These are phyloP conservation scores for Mortierella sp. DNA, from an alignment of 371 early-diverging fungal genomes.

Conservation along the genomic window DNA sequence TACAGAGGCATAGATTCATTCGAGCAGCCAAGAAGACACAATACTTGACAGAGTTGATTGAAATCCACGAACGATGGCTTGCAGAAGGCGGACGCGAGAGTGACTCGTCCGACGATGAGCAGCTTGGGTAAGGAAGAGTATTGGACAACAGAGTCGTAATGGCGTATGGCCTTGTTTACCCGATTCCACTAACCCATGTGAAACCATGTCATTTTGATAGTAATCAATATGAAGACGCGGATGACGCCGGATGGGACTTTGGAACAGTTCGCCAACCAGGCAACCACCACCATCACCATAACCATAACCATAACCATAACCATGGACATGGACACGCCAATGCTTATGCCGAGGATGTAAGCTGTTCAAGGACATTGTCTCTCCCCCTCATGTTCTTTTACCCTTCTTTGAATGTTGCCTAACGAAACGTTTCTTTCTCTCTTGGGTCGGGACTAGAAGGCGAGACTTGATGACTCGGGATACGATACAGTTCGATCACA, in stretches of 20 bases:
- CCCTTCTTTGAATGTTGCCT: neutral
- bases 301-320: neutral
- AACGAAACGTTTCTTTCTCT: neutral
- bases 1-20: slow-evolving; percentile 93
- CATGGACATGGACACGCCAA: neutral
- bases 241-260: slow-evolving; percentile 64
- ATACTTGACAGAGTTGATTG: slow-evolving; percentile 86
- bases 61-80: slow-evolving; percentile 83
- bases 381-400: too few relatives aligned
- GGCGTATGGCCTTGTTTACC: too few relatives aligned
- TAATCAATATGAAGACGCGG: slow-evolving; percentile 40
- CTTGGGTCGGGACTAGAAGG: slow-evolving; percentile 11
- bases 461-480: slow-evolving; percentile 34
- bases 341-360: slow-evolving; percentile 8
- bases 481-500: slow-evolving; percentile 48
- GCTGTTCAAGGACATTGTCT: neutral
- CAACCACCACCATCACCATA: neutral
- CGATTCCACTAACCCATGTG: too few relatives aligned
- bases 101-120: slow-evolving; percentile 69
- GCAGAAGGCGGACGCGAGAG: slow-evolving; percentile 60
- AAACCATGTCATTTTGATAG: neutral
- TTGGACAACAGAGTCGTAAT: too few relatives aligned
- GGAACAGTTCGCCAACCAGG: slow-evolving; percentile 62
- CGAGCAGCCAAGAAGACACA: slow-evolving; percentile 81
- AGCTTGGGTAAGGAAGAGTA: slow-evolving; percentile 28